Percentiles rank a stretch among this genome's conserved stretches.
These are phyloP conservation scores for Salicornia ramosissima DNA, from an alignment of 148 eudicot genomes.

Conservation along the genomic window DNA sequence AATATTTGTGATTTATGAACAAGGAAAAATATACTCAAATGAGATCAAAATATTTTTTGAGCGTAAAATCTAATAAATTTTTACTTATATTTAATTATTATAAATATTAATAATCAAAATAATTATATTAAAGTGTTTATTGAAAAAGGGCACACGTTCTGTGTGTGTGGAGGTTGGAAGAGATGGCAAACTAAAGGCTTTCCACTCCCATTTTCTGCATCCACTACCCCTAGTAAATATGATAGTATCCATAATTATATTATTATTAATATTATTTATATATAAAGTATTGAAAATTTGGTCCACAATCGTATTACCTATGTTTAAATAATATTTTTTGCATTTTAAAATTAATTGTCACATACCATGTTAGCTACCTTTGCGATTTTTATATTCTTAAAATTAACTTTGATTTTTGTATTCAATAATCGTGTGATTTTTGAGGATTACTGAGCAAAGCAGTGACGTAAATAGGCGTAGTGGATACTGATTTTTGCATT, in stretches of 20 bases:
- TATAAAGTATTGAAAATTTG: neutral
- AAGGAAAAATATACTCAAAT: no score
- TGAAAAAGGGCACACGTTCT: neutral
- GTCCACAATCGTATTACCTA: neutral
- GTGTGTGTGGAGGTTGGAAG: slow-evolving; percentile 7
- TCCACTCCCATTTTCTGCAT: neutral
- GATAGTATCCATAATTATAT: no score
- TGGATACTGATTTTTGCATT: no score
- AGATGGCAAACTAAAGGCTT: slow-evolving; percentile 15
- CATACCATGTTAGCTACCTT: neutral
- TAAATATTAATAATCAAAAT: no score
- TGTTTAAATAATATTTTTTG: neutral
- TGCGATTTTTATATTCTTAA: no score
- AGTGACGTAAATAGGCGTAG: neutral
- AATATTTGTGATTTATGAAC: no score
- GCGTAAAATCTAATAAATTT: no score
- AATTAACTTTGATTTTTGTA: neutral
- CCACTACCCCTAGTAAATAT: no score
- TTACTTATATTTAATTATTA: no score
- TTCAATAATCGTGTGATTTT: neutral
- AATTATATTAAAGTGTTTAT: no score
- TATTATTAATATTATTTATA: no score
- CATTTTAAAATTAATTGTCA: neutral
- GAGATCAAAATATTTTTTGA: no score
- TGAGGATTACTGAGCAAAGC: neutral